Base-by-base conservation (phyloP, 805 yeast genomes). In the Saccharomyces paradoxus region DNA sequence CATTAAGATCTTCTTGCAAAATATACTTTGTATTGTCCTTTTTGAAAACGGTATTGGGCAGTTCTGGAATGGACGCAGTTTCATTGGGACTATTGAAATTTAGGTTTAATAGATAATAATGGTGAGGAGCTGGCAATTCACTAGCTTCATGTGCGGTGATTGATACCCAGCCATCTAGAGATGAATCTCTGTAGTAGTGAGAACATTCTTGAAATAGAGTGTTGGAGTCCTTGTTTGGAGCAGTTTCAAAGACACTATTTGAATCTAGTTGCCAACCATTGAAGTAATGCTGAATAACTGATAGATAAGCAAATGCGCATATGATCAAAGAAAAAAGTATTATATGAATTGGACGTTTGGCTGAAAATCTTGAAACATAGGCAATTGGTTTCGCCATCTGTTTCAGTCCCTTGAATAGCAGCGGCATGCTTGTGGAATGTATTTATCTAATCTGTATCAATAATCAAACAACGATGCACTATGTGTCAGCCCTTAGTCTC, bases 301-400 rank as follows among this genome's bases (percentile, higher is more conserved):
- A 79, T 55, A 91, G 76, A 68, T 91, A 92, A 8, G 92, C 86
- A 52, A 87, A 72, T 2, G 96, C 85, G 2, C 96, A 94, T 46
- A 89, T 68, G 50, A 90, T 71, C 13, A 92, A 78, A 5, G 89
- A 80, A 54, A 81, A 64, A 49, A 89, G 81, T 52, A 91, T 83
- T 53, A 89, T 80, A 71, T 91, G 98, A 60, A 92, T 88, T 17
- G 99, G 99, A 65, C 84, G 80, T 56, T 81, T 80, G 13, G 96
- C 94, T 52, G 92, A 81, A 24, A 78, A 68, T 55, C 69, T 72
- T 12, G 81, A 77, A 41, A 73, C 54, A 55, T 74, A 74, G 49
- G 87, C 86, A 52, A 82, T 62, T 21, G 64, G 63, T 14, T 63
- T 62, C 12, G 75, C 73, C 44, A 69, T 53, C 13, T 58, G 63